Evolutionary conservation across 1,284 basidiomycete genomes (phyloP).

Genomic region (Prillingera fragicola): DNA sequence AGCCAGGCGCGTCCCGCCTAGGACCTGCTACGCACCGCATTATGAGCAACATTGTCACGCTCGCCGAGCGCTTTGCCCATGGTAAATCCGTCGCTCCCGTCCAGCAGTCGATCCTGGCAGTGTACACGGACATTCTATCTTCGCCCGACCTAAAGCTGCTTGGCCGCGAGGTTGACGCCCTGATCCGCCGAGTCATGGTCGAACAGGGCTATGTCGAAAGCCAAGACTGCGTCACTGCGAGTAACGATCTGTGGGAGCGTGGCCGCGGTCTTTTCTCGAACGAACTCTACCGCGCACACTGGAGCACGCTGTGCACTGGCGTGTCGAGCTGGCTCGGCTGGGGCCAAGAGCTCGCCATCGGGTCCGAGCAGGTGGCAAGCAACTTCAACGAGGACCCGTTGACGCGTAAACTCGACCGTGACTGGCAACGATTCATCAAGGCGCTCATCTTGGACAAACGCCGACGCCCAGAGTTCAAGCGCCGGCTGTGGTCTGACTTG

Average conservation of each 20-base stretch:
- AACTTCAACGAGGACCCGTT: slow-evolving; percentile 15
- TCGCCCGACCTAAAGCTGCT: neutral
- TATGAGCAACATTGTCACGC: slow-evolving; percentile 4
- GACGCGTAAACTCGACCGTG: neutral
- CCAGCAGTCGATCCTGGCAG: slow-evolving; percentile 7
- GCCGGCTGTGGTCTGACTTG: slow-evolving; percentile 10
- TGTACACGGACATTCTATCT: slow-evolving; percentile 7
- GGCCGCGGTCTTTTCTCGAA: slow-evolving; percentile 2
- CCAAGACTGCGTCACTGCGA: neutral
- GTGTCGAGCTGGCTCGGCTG: slow-evolving; percentile 5
- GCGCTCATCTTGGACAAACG: slow-evolving; percentile 4
- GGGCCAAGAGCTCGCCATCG: no score
- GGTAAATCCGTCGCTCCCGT: slow-evolving; percentile 3
- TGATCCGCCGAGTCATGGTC: slow-evolving; percentile 4
- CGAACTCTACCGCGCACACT: slow-evolving; percentile 11
- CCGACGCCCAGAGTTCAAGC: slow-evolving; percentile 1
- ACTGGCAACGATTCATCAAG: slow-evolving; percentile 1
- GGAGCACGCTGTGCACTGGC: slow-evolving; percentile 7
- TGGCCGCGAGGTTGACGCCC: slow-evolving; percentile 4
- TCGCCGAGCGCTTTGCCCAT: slow-evolving; percentile 11
- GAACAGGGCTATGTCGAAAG: slow-evolving; percentile 5
- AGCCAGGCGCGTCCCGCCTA: neutral
- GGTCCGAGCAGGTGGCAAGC: no score
- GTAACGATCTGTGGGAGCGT: slow-evolving; percentile 1
- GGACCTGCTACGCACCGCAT: slow-evolving; percentile 2